These are phyloP conservation scores for Monosporascus ibericus DNA, from an alignment of 2,329 filamentous ascomycete species.

Conservation along the genomic window DNA sequence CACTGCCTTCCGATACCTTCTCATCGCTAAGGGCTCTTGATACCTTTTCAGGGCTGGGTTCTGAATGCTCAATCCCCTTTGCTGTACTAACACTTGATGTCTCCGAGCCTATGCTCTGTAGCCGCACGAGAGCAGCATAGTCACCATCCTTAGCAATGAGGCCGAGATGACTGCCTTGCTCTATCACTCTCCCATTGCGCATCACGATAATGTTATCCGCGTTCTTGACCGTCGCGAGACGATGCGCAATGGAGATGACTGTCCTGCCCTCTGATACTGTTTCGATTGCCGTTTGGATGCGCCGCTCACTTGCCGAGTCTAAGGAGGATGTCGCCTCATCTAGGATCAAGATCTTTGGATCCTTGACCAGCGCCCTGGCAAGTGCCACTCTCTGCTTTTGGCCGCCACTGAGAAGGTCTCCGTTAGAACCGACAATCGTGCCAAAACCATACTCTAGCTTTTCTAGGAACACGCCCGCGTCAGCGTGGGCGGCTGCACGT, in stretches of 20 bases:
- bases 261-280: slow-evolving; percentile 39
- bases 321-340: slow-evolving; percentile 46
- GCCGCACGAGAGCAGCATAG: slow-evolving; percentile 24
- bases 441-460: slow-evolving; percentile 40
- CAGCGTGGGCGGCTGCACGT: slow-evolving; percentile 48
- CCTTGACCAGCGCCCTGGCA: slow-evolving; percentile 39
- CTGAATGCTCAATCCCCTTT: slow-evolving; percentile 20
- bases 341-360: slow-evolving; percentile 40
- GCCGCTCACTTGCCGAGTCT: slow-evolving; percentile 41
- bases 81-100: slow-evolving; percentile 25
- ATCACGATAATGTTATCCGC: slow-evolving; percentile 63
- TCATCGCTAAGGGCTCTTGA: slow-evolving; percentile 10
- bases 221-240: slow-evolving; percentile 52
- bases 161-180: slow-evolving; percentile 55
- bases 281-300: slow-evolving; percentile 35
- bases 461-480: slow-evolving; percentile 44
- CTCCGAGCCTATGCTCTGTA: slow-evolving; percentile 28
- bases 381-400: slow-evolving; percentile 45
- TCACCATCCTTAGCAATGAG: slow-evolving; percentile 38
- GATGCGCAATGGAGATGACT: slow-evolving; percentile 60
- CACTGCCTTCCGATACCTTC: slow-evolving; percentile 5
- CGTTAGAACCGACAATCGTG: slow-evolving; percentile 36
- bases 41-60: slow-evolving; percentile 33
- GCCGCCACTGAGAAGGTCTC: slow-evolving; percentile 37
- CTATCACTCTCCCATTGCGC: slow-evolving; percentile 50